A percentile compares a stretch with the other conserved stretches of the same genome.
Evolutionary conservation across 768 basidiomycete genomes (phyloP).

Genomic region (Russula olivacea): DNA sequence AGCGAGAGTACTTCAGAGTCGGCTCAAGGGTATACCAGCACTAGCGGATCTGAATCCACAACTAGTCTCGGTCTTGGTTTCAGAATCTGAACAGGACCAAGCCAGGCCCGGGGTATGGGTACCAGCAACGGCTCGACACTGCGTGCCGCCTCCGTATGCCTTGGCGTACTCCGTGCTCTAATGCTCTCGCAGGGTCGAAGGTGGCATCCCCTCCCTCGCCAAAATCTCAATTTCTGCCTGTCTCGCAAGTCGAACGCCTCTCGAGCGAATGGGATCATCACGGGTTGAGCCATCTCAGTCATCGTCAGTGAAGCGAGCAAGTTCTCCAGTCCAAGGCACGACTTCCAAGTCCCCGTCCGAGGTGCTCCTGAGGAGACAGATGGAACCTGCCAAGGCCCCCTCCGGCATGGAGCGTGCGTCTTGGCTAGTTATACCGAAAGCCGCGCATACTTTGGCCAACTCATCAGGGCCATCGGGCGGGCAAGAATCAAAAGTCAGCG

Average conservation of each 20-base stretch:
- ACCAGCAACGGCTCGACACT: background rate
- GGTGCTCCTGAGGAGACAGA: background rate
- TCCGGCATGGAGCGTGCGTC: slow-evolving; percentile 16
- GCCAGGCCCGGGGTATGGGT: background rate
- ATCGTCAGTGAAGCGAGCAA: slow-evolving; percentile 13
- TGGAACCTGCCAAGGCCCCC: background rate
- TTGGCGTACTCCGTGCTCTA: slow-evolving; percentile 19
- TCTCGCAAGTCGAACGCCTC: slow-evolving; percentile 3
- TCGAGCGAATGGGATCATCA: background rate
- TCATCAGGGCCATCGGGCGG: background rate
- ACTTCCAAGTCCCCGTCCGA: slow-evolving; percentile 4
- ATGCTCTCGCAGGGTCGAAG: slow-evolving; percentile 6
- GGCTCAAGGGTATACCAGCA: slow-evolving; percentile 16
- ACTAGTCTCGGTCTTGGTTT: slow-evolving; percentile 22
- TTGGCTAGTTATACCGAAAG: slow-evolving; percentile 20
- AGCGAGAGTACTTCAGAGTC: slow-evolving; percentile 22
- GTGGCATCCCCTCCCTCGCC: slow-evolving; percentile 5
- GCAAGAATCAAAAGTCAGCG: slow-evolving; percentile 2
- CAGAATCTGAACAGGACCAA: slow-evolving; percentile 17
- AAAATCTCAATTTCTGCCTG: slow-evolving; percentile 1
- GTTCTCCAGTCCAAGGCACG: slow-evolving; percentile 9
- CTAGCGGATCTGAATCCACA: slow-evolving; percentile 20
- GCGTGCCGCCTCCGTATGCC: slow-evolving; percentile 11
- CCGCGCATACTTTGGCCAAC: background rate
- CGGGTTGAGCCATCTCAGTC: slow-evolving; percentile 1